Base-by-base conservation (phyloP, 257 asterid species). In the Solanum pimpinellifolium region DNA sequence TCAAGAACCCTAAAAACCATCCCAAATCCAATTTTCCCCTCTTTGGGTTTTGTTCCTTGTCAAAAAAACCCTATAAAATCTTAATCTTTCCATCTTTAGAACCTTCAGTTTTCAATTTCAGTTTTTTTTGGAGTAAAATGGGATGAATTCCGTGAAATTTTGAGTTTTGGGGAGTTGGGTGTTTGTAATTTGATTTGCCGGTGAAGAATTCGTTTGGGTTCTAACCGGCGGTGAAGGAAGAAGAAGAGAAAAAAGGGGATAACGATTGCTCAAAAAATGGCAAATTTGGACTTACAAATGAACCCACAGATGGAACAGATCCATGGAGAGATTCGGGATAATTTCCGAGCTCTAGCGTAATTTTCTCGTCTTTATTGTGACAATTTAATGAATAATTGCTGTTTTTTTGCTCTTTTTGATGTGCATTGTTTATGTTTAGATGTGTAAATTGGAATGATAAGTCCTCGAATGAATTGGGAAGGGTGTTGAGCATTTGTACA, bases 291-390 rank as follows among this genome's bases (percentile, higher is more conserved):
- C 91, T 91, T 95, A 89, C 92, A 89, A 89, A 95, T 95, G 98
- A 95, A 86, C 90, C 93, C 98, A 90, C 98, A 95, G 88, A 93
- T 95, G 98, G 98, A 95, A 90, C 98, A 95, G 98, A 94, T 95
- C 94, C 98, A 94, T 66, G 98, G 98, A 12, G 96, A 95, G 91
- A 95, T 95, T 88, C 95, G 95, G 87, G 98, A 95, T 87, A 92
- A 92, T 86, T 93, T 95, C 89, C 97, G 98, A 83, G 92, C 95
- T 73, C 95, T 95, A 35, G 97, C 97, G 98, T 95, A 93, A 86
- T 81, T 81, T 37, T 88, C 62, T 72, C 83, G 65, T 66, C 83
- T 86, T 83, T 87, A 35, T 84, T 73, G 11, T 85, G 0, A 23
- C 12, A n/a, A 47, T 6, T 41, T 13, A 81, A 56, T 87, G 14